Base-by-base conservation (phyloP, 208 protist species). In the Wallacemonas rigidus region DNA sequence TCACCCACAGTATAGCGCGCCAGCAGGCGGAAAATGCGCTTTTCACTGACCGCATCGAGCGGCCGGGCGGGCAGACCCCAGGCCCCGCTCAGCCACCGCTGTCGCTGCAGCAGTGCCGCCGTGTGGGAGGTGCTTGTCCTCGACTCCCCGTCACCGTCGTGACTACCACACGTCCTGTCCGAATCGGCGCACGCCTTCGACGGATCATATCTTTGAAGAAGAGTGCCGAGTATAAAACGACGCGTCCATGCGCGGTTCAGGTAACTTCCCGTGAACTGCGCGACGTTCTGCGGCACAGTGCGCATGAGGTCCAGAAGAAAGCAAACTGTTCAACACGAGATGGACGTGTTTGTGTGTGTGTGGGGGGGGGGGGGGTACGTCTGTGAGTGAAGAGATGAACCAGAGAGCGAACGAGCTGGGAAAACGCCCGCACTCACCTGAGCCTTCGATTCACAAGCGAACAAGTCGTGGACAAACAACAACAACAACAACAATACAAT, bases 1-100 rank as follows among this genome's bases (percentile, higher is more conserved):
- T 96, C 89, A 17, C 89, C 86, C 7, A 70, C 69, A 0, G 89
- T 87, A 78, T 94, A 93, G 47, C 85, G 87, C 14, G 89, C 88
- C 8, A 96, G 76, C 39, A 94, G 72, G n/a, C 88, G 80, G 14
- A 93, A 72, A 60, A 96, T 96, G 67, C 86, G 79, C 1, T 70
- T 45, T 58, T 92, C 86, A 64, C 91, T 96, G 55, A 88, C 41
- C 1, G 70, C 44, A 60, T 96, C 91, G 0, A 96, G 75, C 17
- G 86, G 85, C 2, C 72, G 72, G 43, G 82, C 84, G 9, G 88
- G 81, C 9, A 94, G 73, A 39, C 74, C 73, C 89, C 91, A 96
- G 36, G 69, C 71, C 58, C 87, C 69, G 54, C 83, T 82, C 9
- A 89, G 83, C 35, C 79, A 58, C 38, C 82, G 83, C 75, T 94